Evolutionary conservation across 2,329 filamentous ascomycete genomes (phyloP), one percentile per base, ranked within the genome.

Genomic region (Hypoxylon sp.): DNA sequence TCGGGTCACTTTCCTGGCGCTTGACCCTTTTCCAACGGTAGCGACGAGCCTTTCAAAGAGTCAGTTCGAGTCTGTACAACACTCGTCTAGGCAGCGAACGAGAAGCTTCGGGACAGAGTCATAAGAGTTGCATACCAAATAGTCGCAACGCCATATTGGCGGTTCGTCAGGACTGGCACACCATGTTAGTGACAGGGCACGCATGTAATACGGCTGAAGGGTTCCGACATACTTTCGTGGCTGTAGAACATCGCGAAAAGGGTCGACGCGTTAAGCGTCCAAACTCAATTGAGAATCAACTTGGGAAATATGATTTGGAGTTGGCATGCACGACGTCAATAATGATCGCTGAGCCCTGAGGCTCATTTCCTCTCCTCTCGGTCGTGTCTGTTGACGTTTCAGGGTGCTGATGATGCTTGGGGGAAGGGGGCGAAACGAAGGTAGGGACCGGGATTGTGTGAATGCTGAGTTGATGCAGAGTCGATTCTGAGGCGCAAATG

Each of bases 81-180:
- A 16, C 16, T 24, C 30, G 42, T 11, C 22, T 4, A 46, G 6
- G 2, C 2, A 38, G 7, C 5, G 16, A 16, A 28, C 22, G 9
- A 20, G 7, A 44, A 24, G 2, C 33, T 16, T 18, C 4, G 22
- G 32, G 36, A n/a, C 33, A 2, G 20, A 38, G 26, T 24, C 33
- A 14, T 42, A 14, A 18, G 4, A 28, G 44, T 11, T 20, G 59
- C 86, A 74, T 83, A 97, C 95, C 96, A 99, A 64, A 99, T 90
- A 1, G 95, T 99, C 12, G 95, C 91, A 61, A 99, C 92, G 59
- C 96, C 96, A 86, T 97, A 92, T 77, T 96, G 91, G 75, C 89
- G 89, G 67, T 87, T 95, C 2, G 90, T 96, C 58, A 99, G 87
- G 64, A 99, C 88, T 90, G 60, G 36, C 9, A 18, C n/a, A 44